Base-by-base conservation (phyloP, 2,329 filamentous ascomycete species). In the Trichoderma atroviride region DNA sequence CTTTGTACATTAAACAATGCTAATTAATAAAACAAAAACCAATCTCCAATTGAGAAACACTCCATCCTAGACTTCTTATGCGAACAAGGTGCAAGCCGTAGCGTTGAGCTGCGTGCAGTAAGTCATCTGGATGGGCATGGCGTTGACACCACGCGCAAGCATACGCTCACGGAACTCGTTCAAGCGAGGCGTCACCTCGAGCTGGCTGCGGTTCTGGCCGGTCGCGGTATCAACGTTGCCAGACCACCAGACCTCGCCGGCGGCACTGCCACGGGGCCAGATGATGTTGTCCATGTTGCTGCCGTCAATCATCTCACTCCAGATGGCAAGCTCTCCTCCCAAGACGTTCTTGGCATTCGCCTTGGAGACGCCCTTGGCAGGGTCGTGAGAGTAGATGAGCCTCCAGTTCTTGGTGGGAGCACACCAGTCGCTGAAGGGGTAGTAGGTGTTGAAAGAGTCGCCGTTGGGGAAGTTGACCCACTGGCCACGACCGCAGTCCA, bases 341-440 rank as follows among this genome's bases (percentile, higher is more conserved):
- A 95, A 78, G 3, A 97, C 90, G 19, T 92, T 85, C 76, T 90
- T 84, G 33, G 88, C 87, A 50, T 88, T 79, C 35, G 88, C 84
- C 11, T 79, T 80, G 0, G 90, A 86, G 7, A 97, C 83, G 60
- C 87, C 87, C 2, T 81, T 83, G 5, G 89, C 82, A 0, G 93
- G 93, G 77, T 97, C 90, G 79, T 95, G 92, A 27, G 88, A 87
- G 83, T 97, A 97, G 70, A 94, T 86, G 33, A 92, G 83, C 5
- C 89, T 87, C 94, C 94, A 97, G 81, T 87, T 92, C 83, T 97
- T 93, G 76, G 85, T 84, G 2, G 94, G 94, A 0, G 83, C 82
- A 81, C 93, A 97, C 86, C 94, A 97, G 81, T 96, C 93, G 70
- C 83, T 80, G 82, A 91, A 97, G 0, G 92, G 92, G 77, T 86